phyloP scores from a whole-genome alignment of 495 filamentous ascomycete genomes.

The Physcia stellaris region DNA sequence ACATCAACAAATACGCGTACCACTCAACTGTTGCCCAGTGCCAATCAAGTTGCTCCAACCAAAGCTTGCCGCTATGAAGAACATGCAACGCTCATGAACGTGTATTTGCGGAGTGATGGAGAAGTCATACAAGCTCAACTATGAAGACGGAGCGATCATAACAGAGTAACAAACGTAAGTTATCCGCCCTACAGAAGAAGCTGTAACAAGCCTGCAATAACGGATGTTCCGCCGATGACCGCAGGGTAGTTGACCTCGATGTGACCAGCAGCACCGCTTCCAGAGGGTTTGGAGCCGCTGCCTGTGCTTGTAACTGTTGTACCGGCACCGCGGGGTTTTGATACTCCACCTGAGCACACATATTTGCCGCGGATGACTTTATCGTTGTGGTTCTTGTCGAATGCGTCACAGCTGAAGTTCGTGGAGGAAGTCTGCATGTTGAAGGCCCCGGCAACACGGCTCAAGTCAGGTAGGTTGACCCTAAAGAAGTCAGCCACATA shows the following conservation, averaged over 20 bases:
- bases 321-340: conserved; percentile 30
- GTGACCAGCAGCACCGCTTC: conserved; percentile 25
- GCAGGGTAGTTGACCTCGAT: conserved; percentile 28
- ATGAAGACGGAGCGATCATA: no score
- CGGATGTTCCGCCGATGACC: conserved; percentile 20
- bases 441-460: conserved; percentile 73
- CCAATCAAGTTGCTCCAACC: no score
- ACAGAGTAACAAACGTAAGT: no score
- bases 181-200: conserved; percentile 34
- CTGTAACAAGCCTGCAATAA: conserved; percentile 25
- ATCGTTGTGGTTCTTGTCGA: conserved; percentile 29
- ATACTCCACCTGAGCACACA: conserved; percentile 35
- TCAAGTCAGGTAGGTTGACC: conserved; percentile 51
- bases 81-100: no score
- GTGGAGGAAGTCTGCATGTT: conserved; percentile 64
- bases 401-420: conserved; percentile 36
- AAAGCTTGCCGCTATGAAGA: no score
- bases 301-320: conserved; percentile 19
- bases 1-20: no score
- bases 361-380: conserved; percentile 48
- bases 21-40: no score
- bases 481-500: conserved; percentile 29
- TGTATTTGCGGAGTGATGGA: no score
- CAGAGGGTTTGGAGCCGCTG: conserved; percentile 20
- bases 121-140: no score